Conservation (phyloP, 2,329 filamentous ascomycete species). For the Nannizziopsis arthrosporioides region DNA sequence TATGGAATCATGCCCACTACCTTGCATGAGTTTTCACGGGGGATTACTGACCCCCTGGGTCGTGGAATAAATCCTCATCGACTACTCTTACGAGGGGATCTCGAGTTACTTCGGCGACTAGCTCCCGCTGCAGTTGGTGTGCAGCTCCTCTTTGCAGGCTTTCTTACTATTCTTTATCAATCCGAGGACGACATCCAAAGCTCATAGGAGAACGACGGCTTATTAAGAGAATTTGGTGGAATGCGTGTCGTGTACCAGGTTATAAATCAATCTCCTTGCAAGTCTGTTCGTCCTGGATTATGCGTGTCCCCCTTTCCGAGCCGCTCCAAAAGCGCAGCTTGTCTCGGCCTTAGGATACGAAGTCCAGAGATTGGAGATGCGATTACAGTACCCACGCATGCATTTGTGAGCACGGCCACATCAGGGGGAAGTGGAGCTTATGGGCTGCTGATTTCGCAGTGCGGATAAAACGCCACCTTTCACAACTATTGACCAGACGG, state of each 20-base stretch:
- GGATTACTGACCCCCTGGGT: background rate
- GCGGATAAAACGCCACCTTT: no score
- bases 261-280: no score
- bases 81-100: background rate
- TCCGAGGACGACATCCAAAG: background rate
- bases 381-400: constrained; percentile 8
- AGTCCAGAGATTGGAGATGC: background rate
- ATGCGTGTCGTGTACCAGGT: constrained; percentile 1
- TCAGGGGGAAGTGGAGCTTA: no score
- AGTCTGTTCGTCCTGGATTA: no score
- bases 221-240: constrained; percentile 1
- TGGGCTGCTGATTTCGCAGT: no score
- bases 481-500: no score
- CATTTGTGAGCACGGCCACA: no score
- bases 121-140: constrained; percentile 5
- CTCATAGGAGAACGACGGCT: background rate
- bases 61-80: constrained; percentile 1
- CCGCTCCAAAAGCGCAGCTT: background rate
- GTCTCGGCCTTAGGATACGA: constrained; percentile 5
- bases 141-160: constrained; percentile 6
- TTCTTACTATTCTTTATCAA: constrained; percentile 4
- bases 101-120: constrained; percentile 1
- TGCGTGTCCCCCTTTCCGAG: background rate
- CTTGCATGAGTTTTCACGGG: no score
- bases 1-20: no score